These are phyloP conservation scores for Aethionema arabicum DNA, from an alignment of 345 rosid genomes.

Conservation along the genomic window DNA sequence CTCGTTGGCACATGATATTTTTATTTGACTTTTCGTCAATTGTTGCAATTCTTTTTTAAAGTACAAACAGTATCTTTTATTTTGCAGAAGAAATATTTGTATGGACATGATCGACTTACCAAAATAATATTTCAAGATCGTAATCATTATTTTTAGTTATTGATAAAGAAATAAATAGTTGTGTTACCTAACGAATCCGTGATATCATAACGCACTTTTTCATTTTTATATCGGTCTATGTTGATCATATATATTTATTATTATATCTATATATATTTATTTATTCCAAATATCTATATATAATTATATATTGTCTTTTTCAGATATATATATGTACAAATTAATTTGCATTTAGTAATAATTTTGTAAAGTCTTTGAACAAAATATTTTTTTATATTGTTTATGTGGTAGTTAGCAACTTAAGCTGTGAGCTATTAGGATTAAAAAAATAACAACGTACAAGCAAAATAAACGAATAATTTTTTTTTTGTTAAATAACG, in stretches of 20 bases:
- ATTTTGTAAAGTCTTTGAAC: too few relatives aligned
- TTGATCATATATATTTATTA: constrained; percentile 17
- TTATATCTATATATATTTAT: too few relatives aligned
- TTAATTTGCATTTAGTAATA: background rate
- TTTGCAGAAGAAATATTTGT: constrained; percentile 1
- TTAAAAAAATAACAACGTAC: too few relatives aligned
- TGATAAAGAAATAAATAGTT: constrained; percentile 30
- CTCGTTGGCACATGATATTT: background rate
- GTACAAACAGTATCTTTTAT: background rate
- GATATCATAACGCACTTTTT: background rate
- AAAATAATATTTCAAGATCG: constrained; percentile 17
- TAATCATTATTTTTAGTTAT: constrained; percentile 24
- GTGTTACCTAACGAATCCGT: background rate
- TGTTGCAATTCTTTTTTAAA: background rate
- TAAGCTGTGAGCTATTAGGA: too few relatives aligned
- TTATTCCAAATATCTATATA: too few relatives aligned
- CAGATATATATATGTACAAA: constrained; percentile 15
- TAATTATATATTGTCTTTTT: constrained; percentile 23
- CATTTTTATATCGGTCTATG: constrained; percentile 26
- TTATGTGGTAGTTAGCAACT: too few relatives aligned
- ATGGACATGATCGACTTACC: constrained; percentile 12
- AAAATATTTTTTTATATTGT: too few relatives aligned
- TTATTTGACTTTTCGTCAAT: constrained; percentile 27
- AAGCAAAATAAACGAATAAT: too few relatives aligned
- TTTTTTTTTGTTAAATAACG: too few relatives aligned